phyloP scores from a whole-genome alignment of 2,329 filamentous ascomycete genomes.

The Podosphaera aphanis region DNA sequence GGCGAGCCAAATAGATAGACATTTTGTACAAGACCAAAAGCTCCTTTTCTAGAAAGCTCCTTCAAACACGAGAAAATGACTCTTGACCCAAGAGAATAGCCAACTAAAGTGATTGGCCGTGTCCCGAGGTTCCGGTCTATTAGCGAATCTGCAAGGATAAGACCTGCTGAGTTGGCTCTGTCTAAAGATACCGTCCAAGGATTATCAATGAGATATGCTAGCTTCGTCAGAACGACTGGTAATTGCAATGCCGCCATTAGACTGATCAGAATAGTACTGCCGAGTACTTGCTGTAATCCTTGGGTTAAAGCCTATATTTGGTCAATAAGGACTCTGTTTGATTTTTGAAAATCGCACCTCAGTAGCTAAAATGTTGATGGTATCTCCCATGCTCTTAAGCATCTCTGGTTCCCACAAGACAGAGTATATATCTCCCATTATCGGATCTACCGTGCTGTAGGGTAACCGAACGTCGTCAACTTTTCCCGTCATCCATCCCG shows the following conservation, averaged over 20 bases:
- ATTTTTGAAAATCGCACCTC: conserved; percentile 35
- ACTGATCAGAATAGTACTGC: conserved; percentile 64
- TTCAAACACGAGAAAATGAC: conserved; percentile 82
- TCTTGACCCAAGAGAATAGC: conserved; percentile 77
- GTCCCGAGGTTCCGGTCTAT: conserved; percentile 80
- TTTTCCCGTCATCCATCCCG: conserved; percentile 96
- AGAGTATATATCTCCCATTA: conserved; percentile 97
- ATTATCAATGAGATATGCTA: conserved; percentile 92
- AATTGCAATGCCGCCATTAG: conserved; percentile 84
- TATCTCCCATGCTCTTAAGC: conserved; percentile 92
- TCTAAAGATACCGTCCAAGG: conserved; percentile 95
- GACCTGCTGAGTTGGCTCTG: conserved; percentile 64
- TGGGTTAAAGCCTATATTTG: conserved; percentile 62
- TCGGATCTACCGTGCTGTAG: conserved; percentile 84
- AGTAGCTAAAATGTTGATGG: conserved; percentile 92
- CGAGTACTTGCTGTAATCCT: conserved; percentile 84
- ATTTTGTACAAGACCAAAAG: conserved; percentile 74
- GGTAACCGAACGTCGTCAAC: conserved; percentile 88
- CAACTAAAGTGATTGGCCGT: conserved; percentile 75
- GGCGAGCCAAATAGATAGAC: conserved; percentile 89
- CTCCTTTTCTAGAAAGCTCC: conserved; percentile 66
- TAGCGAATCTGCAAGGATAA: conserved; percentile 84
- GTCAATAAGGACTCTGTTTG: conserved; percentile 10
- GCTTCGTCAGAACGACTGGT: conserved; percentile 79
- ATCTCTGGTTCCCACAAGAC: conserved; percentile 96